Evolutionary conservation across 352 stramenopile genomes (phyloP), one percentile per base, ranked within the genome.

Genomic region (Phytophthora europaea): DNA sequence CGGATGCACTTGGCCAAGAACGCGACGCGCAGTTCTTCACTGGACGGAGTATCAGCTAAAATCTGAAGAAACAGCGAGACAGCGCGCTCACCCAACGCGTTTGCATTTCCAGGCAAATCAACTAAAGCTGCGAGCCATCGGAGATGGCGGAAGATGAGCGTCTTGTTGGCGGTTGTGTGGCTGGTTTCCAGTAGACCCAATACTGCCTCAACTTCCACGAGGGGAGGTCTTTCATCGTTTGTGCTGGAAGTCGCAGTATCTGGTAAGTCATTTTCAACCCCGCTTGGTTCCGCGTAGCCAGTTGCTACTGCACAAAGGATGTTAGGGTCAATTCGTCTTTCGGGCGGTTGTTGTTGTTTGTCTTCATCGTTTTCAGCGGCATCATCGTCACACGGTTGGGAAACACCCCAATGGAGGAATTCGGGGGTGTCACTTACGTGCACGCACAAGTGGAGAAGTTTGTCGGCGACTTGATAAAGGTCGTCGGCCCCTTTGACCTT

Each of bases 391-490:
- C 12, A 1, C 45, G 48, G 48, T 12, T 58, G 43, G 31, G 26
- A 58, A 45, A 8, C 43, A 52, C 6, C 6, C 0, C 13, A 2
- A 31, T 18, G 50, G 9, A 36, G n/a, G 28, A 31, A 48, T 10
- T 68, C 31, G 10, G 43, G 28, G 13, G 6, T 10, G 38, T 75
- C 62, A 18, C 28, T 9, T 6, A 75, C 61, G 31, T 61, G 60
- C 2, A 69, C 56, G 28, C 83, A 89, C 4, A 91, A 38, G 53
- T 93, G 84, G 4, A 93, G 69, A 10, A 93, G 54, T 33, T 90
- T 93, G 48, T 93, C 86, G 2, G 74, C 73, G 0, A 84, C 78
- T 74, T 93, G 86, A 48, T 87, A 69, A 5, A 92, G 72, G 2
- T 67, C 50, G 4, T 61, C n/a, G 5, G 79, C 65, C 0, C 73